Evolutionary conservation across 768 basidiomycete genomes (phyloP).

Genomic region (Suillus variegatus): DNA sequence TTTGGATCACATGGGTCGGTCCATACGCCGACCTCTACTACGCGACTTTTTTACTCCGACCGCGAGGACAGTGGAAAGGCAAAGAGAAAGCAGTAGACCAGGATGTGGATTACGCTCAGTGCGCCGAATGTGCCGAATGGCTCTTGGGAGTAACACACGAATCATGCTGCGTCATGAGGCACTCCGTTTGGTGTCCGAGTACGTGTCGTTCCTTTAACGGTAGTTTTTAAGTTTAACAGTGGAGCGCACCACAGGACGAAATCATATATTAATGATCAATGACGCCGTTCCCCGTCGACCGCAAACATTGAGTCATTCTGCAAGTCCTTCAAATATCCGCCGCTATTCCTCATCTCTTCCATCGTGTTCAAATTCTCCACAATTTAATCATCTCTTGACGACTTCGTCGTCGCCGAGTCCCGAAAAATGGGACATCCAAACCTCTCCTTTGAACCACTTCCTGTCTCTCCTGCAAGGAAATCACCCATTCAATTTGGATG

Average conservation of each 20-base stretch:
- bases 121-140: conserved; percentile 11
- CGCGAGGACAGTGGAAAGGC: conserved; percentile 51
- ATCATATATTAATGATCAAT: conserved; percentile 37
- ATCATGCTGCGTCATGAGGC: conserved; percentile 49
- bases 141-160: conserved; percentile 27
- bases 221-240: neutral
- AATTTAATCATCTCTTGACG: conserved; percentile 13
- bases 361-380: conserved; percentile 8
- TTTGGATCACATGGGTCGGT: conserved; percentile 29
- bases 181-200: conserved; percentile 54
- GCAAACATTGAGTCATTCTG: conserved; percentile 12
- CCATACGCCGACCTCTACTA: conserved; percentile 35
- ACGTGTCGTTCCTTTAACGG: conserved; percentile 24
- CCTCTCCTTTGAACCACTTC: conserved; percentile 14
- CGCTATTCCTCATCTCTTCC: conserved; percentile 26
- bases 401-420: conserved; percentile 4
- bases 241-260: conserved; percentile 26
- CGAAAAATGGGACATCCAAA: conserved; percentile 10
- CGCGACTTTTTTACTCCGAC: conserved; percentile 58
- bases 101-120: conserved; percentile 32
- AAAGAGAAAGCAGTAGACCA: conserved; percentile 47
- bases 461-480: conserved; percentile 19
- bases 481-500: conserved; percentile 34
- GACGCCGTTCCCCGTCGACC: conserved; percentile 34
- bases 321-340: conserved; percentile 21